phyloP scores from a whole-genome alignment of 441 rosid genomes.

The Brassica balearica region DNA sequence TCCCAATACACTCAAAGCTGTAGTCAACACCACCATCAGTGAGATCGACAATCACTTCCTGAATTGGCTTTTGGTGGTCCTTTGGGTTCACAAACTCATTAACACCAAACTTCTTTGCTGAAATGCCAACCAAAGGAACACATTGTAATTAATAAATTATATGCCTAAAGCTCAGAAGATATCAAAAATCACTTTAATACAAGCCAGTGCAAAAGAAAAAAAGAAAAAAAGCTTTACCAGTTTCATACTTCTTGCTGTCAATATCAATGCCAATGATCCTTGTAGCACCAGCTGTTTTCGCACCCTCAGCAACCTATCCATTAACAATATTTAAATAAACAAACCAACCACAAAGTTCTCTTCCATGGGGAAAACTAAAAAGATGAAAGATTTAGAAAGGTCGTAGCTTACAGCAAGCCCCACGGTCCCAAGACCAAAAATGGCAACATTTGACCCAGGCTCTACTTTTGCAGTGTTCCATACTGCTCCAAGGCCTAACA shows the following conservation, averaged over 20 bases:
- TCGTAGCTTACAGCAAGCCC: constrained; percentile 83
- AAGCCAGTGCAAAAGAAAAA: constrained; percentile 4
- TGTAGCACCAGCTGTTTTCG: constrained; percentile 93
- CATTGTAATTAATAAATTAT: neutral
- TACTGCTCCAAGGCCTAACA: constrained; percentile 92
- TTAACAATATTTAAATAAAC: neutral
- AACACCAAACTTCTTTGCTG: constrained; percentile 95
- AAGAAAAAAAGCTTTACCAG: constrained; percentile 49
- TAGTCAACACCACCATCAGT: constrained; percentile 99
- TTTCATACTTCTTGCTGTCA: constrained; percentile 76
- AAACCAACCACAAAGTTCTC: neutral
- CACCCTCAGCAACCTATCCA: constrained; percentile 94
- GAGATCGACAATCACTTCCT: constrained; percentile 83
- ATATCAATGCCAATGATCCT: constrained; percentile 92
- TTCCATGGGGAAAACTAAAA: neutral
- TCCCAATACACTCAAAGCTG: constrained; percentile 97
- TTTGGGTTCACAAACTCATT: constrained; percentile 96
- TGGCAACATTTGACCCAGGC: constrained; percentile 81
- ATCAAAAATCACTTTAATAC: neutral
- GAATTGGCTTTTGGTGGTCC: constrained; percentile 90
- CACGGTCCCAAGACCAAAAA: constrained; percentile 96
- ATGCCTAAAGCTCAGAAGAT: neutral
- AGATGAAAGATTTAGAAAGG: constrained; percentile 3
- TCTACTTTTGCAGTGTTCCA: constrained; percentile 99
- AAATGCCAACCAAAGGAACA: constrained; percentile 33